Evolutionary conservation across 768 basidiomycete genomes (phyloP), one percentile per base, ranked within the genome.

Genomic region (Gloeostereum incarnatum): DNA sequence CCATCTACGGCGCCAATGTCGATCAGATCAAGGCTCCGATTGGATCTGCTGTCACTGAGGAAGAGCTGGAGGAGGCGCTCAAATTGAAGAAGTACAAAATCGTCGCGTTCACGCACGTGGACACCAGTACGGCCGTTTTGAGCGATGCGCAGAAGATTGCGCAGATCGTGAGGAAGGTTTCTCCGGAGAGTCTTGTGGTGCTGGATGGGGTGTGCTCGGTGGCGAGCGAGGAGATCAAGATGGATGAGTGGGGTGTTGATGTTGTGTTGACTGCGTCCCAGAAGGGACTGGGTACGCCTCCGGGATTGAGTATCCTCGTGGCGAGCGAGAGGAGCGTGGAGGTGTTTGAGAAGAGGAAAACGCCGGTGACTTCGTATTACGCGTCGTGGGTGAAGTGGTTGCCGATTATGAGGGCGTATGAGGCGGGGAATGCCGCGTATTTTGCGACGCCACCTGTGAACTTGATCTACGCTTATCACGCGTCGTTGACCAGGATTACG

Each of bases 161-260:
- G 14, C 72, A 76, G 35, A 69, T 76, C 7, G 86, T 93, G 34
- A 71, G 66, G 45, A 66, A 69, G 19, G 73, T 87, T 42, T 91
- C 89, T 0, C 93, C 94, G 1, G 75, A 86, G 8, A 91, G 92
- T 1, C 66, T 99, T 44, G 85, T 91, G 30, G 66, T 86, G 6
- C 67, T 91, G 42, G 96, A 99, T 53, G 89, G 78, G n/a, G 96
- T 99, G 19, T 99, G 96, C 61, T 83, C 91, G 2, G 91, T 97
- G 11, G 96, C 88, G 4, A 88, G 83, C 49, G 96, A 98, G 57
- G 91, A 97, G 56, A 92, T 99, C 50, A 76, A 69, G 31, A 85
- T 96, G 68, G 96, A 98, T 49, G 81, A 74, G 2, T 98, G 96
- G 96, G 79, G 72, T 18, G 68, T 98, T 38, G 96, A 99, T 48